Evolutionary conservation across 2,329 filamentous ascomycete genomes (phyloP), one percentile per base, ranked within the genome.

Genomic region (Pezicula carpinea): DNA sequence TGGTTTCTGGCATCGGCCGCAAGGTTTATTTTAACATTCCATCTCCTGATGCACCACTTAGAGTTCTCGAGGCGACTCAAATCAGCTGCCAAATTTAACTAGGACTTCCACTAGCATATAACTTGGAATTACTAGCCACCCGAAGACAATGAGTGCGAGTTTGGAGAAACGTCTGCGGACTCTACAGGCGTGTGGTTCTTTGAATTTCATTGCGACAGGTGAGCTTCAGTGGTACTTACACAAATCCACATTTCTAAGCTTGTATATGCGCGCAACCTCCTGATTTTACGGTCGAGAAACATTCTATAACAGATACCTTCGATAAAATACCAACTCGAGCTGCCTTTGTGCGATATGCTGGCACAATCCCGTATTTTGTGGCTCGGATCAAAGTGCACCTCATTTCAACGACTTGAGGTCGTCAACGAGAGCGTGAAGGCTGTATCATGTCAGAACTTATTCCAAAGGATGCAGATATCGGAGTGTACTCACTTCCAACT

Each of bases 161-260:
- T n/a, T n/a, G n/a, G n/a, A n/a, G n/a, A n/a, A n/a, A n/a, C n/a
- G n/a, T n/a, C n/a, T n/a, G n/a, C n/a, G n/a, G n/a, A n/a, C n/a
- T n/a, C n/a, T n/a, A n/a, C n/a, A n/a, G n/a, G n/a, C n/a, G n/a
- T n/a, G n/a, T n/a, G n/a, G n/a, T n/a, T 29, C 26, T 29, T 29
- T 11, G 26, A 13, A 10, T 29, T 29, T 29, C 74, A 11, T 81
- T 29, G 26, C 26, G 13, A 13, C 26, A 10, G 13, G 4, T 4
- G 5, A 29, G 5, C 26, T 11, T 10, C 10, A 29, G 13, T 8
- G 10, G 6, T 29, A 29, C 26, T 10, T 29, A 29, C 26, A 66
- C 21, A 87, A 66, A 54, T 85, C 78, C 6, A 85, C 85, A 57
- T 81, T 89, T 43, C 83, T 73, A 70, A 83, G 82, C 69, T 79